A percentile compares a stretch with the other conserved stretches of the same genome.
Evolutionary conservation across 306 rosid species (phyloP).

Genomic region (Fragaria nilgerrensis): DNA sequence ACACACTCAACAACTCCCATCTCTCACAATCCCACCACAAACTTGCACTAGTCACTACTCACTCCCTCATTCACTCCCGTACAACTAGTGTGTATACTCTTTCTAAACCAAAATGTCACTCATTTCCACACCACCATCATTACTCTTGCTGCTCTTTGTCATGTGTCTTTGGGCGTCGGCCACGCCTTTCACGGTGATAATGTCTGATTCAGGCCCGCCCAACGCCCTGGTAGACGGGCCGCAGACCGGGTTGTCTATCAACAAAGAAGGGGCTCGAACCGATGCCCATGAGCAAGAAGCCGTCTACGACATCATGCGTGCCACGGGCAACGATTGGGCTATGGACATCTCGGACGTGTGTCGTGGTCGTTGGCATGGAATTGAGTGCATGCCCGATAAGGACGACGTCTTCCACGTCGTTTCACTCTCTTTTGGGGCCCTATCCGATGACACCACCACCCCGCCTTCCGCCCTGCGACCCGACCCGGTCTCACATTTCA

Average conservation of each 20-base stretch:
- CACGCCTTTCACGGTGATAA: constrained; percentile 56
- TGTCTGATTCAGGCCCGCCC: constrained; percentile 62
- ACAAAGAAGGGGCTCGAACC: constrained; percentile 53
- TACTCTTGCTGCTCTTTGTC: constrained; percentile 6
- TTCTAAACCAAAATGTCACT: constrained; percentile 37
- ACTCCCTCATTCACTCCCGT: background rate
- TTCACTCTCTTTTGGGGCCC: constrained; percentile 77
- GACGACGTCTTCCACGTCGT: constrained; percentile 66
- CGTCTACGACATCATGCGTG: constrained; percentile 75
- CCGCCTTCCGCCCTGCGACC: constrained; percentile 77
- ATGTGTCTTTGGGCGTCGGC: constrained; percentile 14
- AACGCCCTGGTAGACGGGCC: constrained; percentile 62
- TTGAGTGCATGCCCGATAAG: constrained; percentile 87
- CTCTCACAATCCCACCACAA: background rate
- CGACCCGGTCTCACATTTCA: constrained; percentile 56
- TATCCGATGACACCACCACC: constrained; percentile 89
- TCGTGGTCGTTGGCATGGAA: constrained; percentile 93
- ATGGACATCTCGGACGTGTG: constrained; percentile 76
- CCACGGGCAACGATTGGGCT: constrained; percentile 89
- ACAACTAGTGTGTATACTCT: background rate
- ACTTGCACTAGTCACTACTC: background rate
- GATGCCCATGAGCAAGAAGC: constrained; percentile 67
- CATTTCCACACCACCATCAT: constrained; percentile 13
- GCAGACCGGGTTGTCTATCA: constrained; percentile 60
- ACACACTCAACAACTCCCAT: background rate